Percentiles rank a stretch among this genome's conserved stretches.
These are phyloP conservation scores for Lachancea sp. DNA, from an alignment of 805 yeast genomes.

Conservation along the genomic window DNA sequence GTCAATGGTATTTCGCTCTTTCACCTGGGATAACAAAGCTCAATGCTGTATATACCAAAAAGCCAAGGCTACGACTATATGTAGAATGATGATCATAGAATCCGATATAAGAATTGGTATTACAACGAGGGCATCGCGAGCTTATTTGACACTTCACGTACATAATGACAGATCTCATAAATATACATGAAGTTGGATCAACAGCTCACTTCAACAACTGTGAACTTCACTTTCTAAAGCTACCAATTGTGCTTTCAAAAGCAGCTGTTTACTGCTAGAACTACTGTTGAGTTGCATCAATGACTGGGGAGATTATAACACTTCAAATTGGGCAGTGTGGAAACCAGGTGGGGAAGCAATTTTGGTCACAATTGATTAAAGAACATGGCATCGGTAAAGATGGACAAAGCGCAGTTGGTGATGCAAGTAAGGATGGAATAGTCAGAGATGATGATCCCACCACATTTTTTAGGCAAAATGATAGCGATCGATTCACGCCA, in stretches of 20 bases:
- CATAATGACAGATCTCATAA: too few species aligned
- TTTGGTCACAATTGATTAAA: conserved; percentile 81
- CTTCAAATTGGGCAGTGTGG: conserved; percentile 86
- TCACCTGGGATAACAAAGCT: background rate
- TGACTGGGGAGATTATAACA: conserved; percentile 63
- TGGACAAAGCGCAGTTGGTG: conserved; percentile 25
- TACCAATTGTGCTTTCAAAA: too few species aligned
- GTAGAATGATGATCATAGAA: too few species aligned
- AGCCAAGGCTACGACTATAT: too few species aligned
- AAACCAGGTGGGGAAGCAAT: conserved; percentile 86
- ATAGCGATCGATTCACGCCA: conserved; percentile 76
- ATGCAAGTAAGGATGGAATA: conserved; percentile 3
- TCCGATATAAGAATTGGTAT: too few species aligned
- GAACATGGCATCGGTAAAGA: conserved; percentile 71
- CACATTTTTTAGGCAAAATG: conserved; percentile 73
- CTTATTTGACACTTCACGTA: too few species aligned
- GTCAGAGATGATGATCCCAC: conserved; percentile 67
- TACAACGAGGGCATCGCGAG: too few species aligned
- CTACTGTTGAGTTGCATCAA: conserved; percentile 7
- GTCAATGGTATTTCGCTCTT: too few species aligned
- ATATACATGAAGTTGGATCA: too few species aligned
- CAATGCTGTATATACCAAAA: background rate
- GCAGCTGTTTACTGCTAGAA: too few species aligned
- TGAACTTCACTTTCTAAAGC: too few species aligned
- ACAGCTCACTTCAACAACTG: too few species aligned